phyloP scores from a whole-genome alignment of 2,329 filamentous ascomycete species.

The Daldinia sp. region DNA sequence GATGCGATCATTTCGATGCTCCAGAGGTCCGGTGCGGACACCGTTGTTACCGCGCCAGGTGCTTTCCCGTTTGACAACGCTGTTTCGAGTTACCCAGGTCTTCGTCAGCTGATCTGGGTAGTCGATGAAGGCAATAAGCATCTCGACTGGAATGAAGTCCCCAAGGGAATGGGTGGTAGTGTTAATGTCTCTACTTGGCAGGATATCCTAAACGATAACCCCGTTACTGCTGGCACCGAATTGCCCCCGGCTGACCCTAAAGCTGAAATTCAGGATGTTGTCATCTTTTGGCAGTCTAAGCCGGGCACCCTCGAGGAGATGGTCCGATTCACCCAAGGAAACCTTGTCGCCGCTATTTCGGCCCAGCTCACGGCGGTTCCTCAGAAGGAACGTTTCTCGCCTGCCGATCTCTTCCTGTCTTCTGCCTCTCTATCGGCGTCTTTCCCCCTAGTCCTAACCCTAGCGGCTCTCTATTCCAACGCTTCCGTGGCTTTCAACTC shows the following conservation, averaged over 20 bases:
- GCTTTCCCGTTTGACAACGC: conserved; percentile 83
- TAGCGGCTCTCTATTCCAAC: conserved; percentile 85
- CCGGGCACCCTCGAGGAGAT: conserved; percentile 68
- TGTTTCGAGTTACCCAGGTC: conserved; percentile 70
- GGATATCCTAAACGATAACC: conserved; percentile 79
- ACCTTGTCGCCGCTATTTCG: conserved; percentile 86
- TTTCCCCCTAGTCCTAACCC: conserved; percentile 80
- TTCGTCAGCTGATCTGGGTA: conserved; percentile 89
- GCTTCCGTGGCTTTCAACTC: conserved; percentile 88
- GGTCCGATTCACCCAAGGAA: conserved; percentile 81
- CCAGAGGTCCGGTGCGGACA: conserved; percentile 76
- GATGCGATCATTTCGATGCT: conserved; percentile 76
- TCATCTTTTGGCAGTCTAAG: conserved; percentile 72
- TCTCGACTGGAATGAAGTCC: conserved; percentile 94
- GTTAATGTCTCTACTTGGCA: conserved; percentile 93
- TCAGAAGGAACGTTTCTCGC: conserved; percentile 73
- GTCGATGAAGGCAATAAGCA: conserved; percentile 90
- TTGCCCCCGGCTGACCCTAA: conserved; percentile 70
- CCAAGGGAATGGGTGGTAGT: conserved; percentile 75
- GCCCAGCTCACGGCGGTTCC: conserved; percentile 81
- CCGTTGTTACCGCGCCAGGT: conserved; percentile 84
- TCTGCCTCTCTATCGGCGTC: conserved; percentile 82
- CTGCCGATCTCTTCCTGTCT: conserved; percentile 83
- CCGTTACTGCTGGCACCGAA: conserved; percentile 64
- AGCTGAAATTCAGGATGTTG: conserved; percentile 60